A percentile compares a stretch with the other conserved stretches of the same genome.
Evolutionary conservation across 148 eudicot species (phyloP).

Genomic region (Polygonum maritimum): DNA sequence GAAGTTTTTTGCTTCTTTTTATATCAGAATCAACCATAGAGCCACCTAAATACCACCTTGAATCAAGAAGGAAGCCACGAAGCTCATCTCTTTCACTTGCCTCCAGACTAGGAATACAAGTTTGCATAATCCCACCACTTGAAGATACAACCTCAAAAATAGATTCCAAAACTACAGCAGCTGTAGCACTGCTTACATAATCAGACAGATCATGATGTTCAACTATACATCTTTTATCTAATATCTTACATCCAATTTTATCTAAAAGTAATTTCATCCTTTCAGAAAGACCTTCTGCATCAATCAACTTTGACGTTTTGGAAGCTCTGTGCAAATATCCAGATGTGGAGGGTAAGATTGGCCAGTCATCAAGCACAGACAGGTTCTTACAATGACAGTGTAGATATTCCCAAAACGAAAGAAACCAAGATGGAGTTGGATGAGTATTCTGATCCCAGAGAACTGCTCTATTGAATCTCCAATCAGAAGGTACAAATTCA

Average conservation of each 20-base stretch:
- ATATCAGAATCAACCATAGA: conserved; percentile 50
- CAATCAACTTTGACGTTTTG: conserved; percentile 53
- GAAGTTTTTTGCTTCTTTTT: conserved; percentile 63
- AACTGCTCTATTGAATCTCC: conserved; percentile 69
- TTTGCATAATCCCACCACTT: conserved; percentile 33
- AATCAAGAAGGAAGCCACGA: conserved; percentile 75
- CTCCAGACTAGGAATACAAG: conserved; percentile 40
- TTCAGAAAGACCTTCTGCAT: conserved; percentile 50
- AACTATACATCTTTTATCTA: conserved; percentile 48
- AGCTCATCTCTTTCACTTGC: conserved; percentile 76
- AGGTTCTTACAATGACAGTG: conserved; percentile 42
- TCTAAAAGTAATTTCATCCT: conserved; percentile 52
- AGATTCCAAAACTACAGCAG: conserved; percentile 56
- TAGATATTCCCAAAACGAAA: conserved; percentile 77
- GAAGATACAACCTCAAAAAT: conserved; percentile 58
- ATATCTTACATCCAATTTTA: conserved; percentile 78
- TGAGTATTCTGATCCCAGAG: conserved; percentile 46
- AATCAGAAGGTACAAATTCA: conserved; percentile 66
- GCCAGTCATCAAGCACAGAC: conserved; percentile 83
- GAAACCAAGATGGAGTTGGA: conserved; percentile 77
- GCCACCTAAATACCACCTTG: conserved; percentile 75
- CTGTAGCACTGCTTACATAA: conserved; percentile 65
- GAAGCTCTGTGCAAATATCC: conserved; percentile 74
- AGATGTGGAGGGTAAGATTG: conserved; percentile 77
- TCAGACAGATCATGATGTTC: conserved; percentile 61